A percentile compares a stretch with the other conserved stretches of the same genome.
phyloP scores from a whole-genome alignment of 257 asterid genomes.

The Primulina eburnea region DNA sequence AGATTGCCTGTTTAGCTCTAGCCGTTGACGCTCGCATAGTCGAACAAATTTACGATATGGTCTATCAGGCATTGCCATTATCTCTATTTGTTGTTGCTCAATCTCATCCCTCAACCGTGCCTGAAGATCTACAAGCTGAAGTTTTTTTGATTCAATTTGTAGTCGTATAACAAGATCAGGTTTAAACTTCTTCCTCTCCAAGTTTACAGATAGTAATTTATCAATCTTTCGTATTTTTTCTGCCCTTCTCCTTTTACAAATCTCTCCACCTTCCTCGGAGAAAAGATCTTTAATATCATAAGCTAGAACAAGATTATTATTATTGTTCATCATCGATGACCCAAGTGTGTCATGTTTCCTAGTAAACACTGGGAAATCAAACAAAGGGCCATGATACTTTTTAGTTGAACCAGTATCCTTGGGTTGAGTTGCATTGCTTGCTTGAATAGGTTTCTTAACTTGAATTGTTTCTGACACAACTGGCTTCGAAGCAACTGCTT shows the following conservation, averaged over 20 bases:
- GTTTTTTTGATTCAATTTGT: conserved; percentile 93
- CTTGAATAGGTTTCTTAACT: conserved; percentile 60
- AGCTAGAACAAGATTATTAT: conserved; percentile 63
- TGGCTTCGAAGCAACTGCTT: conserved; percentile 54
- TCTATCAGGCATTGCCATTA: conserved; percentile 98
- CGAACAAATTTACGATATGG: conserved; percentile 92
- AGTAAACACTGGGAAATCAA: conserved; percentile 94
- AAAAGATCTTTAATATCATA: conserved; percentile 89
- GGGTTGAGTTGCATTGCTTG: conserved; percentile 53
- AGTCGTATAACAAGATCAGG: conserved; percentile 87
- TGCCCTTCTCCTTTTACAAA: conserved; percentile 67
- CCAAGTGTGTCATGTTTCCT: conserved; percentile 89
- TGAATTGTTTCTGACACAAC: conserved; percentile 55
- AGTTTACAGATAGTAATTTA: conserved; percentile 75
- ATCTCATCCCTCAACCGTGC: conserved; percentile 89
- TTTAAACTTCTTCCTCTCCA: conserved; percentile 90
- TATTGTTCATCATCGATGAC: conserved; percentile 70
- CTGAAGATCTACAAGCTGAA: conserved; percentile 86
- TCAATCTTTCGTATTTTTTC: conserved; percentile 81
- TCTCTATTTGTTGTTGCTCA: conserved; percentile 91
- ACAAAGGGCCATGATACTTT: conserved; percentile 96
- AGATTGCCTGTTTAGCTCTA: conserved; percentile 87
- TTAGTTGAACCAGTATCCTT: conserved; percentile 70
- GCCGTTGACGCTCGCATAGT: conserved; percentile 98
- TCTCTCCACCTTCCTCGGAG: conserved; percentile 75